These are phyloP conservation scores for Tricholoma bakamatsutake DNA, from an alignment of 768 basidiomycete species.

Conservation along the genomic window DNA sequence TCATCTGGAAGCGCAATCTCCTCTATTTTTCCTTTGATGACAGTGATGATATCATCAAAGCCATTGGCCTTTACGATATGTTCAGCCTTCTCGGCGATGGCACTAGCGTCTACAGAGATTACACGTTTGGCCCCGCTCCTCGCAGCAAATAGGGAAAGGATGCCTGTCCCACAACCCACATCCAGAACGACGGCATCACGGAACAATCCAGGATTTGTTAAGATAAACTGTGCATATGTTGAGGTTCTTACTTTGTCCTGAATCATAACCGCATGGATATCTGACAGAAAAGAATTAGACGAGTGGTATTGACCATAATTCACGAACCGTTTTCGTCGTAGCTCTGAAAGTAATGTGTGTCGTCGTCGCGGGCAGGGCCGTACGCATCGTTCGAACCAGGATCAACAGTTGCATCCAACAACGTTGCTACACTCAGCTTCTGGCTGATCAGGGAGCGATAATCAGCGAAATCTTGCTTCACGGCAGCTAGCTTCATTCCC, in stretches of 20 bases:
- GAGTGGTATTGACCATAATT: not conserved
- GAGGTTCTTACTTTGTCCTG: slow-evolving; percentile 92
- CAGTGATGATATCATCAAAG: slow-evolving; percentile 70
- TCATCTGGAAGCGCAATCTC: slow-evolving; percentile 72
- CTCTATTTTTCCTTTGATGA: slow-evolving; percentile 89
- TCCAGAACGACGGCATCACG: slow-evolving; percentile 85
- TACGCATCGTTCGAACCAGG: slow-evolving; percentile 19
- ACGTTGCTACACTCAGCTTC: slow-evolving; percentile 40
- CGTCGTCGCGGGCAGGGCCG: slow-evolving; percentile 63
- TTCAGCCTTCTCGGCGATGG: slow-evolving; percentile 70
- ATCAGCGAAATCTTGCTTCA: slow-evolving; percentile 56
- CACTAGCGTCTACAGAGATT: slow-evolving; percentile 87
- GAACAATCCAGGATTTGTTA: slow-evolving; percentile 77
- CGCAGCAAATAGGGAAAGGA: slow-evolving; percentile 87
- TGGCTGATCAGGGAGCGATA: slow-evolving; percentile 54
- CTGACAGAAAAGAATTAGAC: slow-evolving; percentile 30
- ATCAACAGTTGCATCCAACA: slow-evolving; percentile 39
- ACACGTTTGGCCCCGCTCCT: slow-evolving; percentile 86
- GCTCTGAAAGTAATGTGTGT: slow-evolving; percentile 90
- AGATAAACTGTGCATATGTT: slow-evolving; percentile 88
- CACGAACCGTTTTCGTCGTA: slow-evolving; percentile 82
- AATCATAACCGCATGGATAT: slow-evolving; percentile 96
- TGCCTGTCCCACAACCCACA: slow-evolving; percentile 95
- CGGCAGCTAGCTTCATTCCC: slow-evolving; percentile 53
- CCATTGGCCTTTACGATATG: slow-evolving; percentile 76